Base-by-base conservation (phyloP, 306 rosid genomes). In the Dalbergia oliveri region DNA sequence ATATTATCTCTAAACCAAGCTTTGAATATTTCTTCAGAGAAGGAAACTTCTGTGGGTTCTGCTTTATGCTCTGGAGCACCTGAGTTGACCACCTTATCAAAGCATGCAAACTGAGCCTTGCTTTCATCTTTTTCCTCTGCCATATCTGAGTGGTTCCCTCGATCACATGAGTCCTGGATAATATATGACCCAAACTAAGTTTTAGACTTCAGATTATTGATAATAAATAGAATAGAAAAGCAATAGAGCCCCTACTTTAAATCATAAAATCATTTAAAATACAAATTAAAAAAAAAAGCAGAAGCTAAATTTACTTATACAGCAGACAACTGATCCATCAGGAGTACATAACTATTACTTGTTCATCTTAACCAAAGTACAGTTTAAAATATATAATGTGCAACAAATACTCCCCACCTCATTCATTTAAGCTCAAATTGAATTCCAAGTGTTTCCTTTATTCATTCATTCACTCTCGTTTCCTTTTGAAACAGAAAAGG, bases 131-230 rank as follows among this genome's bases (percentile, higher is more conserved):
- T 90, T 78, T 93, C 95, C 72, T 94, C 95, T 5, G 95, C 89
- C 80, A 90, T 56, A 82, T 94, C 97, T 21, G 94, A 93, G 77
- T 85, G 97, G 83, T 88, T 95, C 54, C 93, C 97, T 14, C 79
- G 97, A 87, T 91, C 97, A 79, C 88, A 90, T 0, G 94, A 91
- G 75, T 93, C 98, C 99, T 95, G 84, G 66, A 80, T 8, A 77
- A 68, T 80, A 72, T 68, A 79, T 34, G 66, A 63, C 68, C 82
- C 82, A 79, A 66, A 68, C 70, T 19, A 75, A 31, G 73, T 63
- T 72, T 69, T 35, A 76, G 68, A 60, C 70, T 62, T 54, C 21
- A 31, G 26, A 72, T 63, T 31, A 73, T 45, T 79, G 57, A 50
- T 1, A 11, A 58, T 31, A 49, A 61, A 79, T 43, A 67, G 57